Evolutionary conservation across 208 protist genomes (phyloP).

Genomic region (Crithidia mellificae): DNA sequence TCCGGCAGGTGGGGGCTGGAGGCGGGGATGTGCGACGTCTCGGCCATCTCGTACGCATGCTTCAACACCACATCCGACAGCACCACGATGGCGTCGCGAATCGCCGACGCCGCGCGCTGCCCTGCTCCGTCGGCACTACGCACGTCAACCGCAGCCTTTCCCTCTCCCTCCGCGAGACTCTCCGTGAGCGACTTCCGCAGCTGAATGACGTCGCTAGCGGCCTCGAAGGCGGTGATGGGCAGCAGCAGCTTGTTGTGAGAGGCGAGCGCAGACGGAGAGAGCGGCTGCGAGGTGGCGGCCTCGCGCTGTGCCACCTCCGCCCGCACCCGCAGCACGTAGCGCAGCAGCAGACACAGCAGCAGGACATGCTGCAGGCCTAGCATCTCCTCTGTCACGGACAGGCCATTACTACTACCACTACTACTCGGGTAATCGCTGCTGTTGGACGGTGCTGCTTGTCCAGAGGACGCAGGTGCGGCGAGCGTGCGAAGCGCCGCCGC

Average conservation of each 20-base stretch:
- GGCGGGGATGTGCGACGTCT: slow-evolving; percentile 39
- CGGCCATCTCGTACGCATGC: slow-evolving; percentile 31
- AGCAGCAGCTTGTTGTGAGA: slow-evolving; percentile 15
- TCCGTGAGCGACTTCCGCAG: slow-evolving; percentile 23
- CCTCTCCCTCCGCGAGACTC: not conserved
- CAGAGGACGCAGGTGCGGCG: not conserved
- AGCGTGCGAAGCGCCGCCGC: slow-evolving; percentile 11
- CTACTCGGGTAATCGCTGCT: not conserved
- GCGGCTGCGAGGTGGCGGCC: not conserved
- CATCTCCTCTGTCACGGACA: not conserved
- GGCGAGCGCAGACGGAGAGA: slow-evolving; percentile 8
- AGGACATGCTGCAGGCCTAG: slow-evolving; percentile 25
- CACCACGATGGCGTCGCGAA: slow-evolving; percentile 12
- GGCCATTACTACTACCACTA: not conserved
- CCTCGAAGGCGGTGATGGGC: slow-evolving; percentile 26
- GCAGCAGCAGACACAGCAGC: slow-evolving; percentile 29
- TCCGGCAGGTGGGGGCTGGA: slow-evolving; percentile 48
- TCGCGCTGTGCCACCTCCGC: slow-evolving; percentile 8
- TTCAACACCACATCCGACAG: slow-evolving; percentile 28
- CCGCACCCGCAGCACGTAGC: slow-evolving; percentile 12
- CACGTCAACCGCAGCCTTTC: not conserved
- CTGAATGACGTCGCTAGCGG: slow-evolving; percentile 25
- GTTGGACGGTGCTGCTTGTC: not conserved
- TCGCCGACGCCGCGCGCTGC: not conserved
- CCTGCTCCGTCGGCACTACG: not conserved